A percentile compares a stretch with the other conserved stretches of the same genome.
phyloP scores from a whole-genome alignment of 441 rosid genomes.

The Bruguiera hainesii region DNA sequence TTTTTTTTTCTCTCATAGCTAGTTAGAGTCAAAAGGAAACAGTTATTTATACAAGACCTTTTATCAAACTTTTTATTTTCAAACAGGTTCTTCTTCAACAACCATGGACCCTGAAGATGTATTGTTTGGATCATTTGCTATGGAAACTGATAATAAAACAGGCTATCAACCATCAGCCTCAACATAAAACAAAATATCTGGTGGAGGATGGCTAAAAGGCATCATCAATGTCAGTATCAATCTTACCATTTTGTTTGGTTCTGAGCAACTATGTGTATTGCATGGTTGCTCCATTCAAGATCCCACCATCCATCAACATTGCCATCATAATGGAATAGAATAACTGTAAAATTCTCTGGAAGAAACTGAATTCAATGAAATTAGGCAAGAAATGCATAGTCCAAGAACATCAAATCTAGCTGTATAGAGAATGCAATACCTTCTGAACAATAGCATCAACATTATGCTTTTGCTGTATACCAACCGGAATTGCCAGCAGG shows the following conservation, averaged over 20 bases:
- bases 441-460: slow-evolving; percentile 69
- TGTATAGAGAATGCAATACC: slow-evolving; percentile 42
- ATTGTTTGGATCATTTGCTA: too few relatives aligned
- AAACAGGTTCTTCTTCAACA: neutral
- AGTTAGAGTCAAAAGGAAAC: neutral
- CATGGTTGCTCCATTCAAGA: slow-evolving; percentile 78
- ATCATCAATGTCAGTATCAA: neutral
- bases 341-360: slow-evolving; percentile 76
- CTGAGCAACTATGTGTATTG: slow-evolving; percentile 80
- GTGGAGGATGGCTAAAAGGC: neutral
- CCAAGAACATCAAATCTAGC: neutral
- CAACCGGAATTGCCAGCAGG: slow-evolving; percentile 87
- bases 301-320: slow-evolving; percentile 78
- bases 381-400: slow-evolving; percentile 30
- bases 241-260: slow-evolving; percentile 94
- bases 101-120: too few relatives aligned
- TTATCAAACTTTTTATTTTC: neutral
- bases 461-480: slow-evolving; percentile 72
- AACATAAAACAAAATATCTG: neutral
- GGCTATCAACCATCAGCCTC: neutral
- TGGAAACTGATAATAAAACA: too few relatives aligned
- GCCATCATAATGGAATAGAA: slow-evolving; percentile 93
- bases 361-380: slow-evolving; percentile 77
- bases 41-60: neutral
- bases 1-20: neutral